phyloP scores from a whole-genome alignment of 306 rosid species.

The Neltuma alba region DNA sequence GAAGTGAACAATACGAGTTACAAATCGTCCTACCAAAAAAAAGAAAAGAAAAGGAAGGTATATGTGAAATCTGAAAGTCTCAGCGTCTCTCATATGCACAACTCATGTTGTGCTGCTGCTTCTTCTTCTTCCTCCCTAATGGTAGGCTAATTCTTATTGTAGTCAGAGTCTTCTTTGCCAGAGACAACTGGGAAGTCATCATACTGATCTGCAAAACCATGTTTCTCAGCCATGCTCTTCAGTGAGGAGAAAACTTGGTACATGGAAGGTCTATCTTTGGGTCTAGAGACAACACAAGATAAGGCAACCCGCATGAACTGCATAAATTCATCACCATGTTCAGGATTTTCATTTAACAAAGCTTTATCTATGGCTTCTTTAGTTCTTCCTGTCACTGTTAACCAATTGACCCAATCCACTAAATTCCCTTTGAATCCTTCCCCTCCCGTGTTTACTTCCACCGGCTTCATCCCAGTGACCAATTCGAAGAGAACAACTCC shows the following conservation, averaged over 20 bases:
- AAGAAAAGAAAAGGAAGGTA: not conserved
- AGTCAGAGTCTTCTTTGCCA: conserved; percentile 42
- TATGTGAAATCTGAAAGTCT: conserved; percentile 24
- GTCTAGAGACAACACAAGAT: conserved; percentile 54
- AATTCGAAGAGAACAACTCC: conserved; percentile 64
- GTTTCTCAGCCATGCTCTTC: conserved; percentile 52
- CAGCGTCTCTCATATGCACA: conserved; percentile 19
- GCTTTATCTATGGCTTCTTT: conserved; percentile 51
- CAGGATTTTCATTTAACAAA: conserved; percentile 49
- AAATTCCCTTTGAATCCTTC: conserved; percentile 56
- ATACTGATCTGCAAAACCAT: conserved; percentile 52
- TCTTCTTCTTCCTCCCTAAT: conserved; percentile 9
- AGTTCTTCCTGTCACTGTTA: conserved; percentile 43
- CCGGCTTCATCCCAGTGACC: conserved; percentile 58
- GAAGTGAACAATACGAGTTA: conserved; percentile 25
- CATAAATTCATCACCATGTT: conserved; percentile 51
- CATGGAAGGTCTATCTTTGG: conserved; percentile 67
- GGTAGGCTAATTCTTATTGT: conserved; percentile 9
- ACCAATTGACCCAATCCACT: conserved; percentile 55
- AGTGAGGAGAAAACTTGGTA: conserved; percentile 54
- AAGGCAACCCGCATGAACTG: conserved; percentile 54
- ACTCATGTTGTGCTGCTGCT: not conserved
- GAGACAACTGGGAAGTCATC: conserved; percentile 47
- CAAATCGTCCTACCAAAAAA: conserved; percentile 2
- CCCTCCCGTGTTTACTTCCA: conserved; percentile 43